Evolutionary conservation across 768 basidiomycete species (phyloP), one percentile per base, ranked within the genome.

Genomic region (Postia placenta): DNA sequence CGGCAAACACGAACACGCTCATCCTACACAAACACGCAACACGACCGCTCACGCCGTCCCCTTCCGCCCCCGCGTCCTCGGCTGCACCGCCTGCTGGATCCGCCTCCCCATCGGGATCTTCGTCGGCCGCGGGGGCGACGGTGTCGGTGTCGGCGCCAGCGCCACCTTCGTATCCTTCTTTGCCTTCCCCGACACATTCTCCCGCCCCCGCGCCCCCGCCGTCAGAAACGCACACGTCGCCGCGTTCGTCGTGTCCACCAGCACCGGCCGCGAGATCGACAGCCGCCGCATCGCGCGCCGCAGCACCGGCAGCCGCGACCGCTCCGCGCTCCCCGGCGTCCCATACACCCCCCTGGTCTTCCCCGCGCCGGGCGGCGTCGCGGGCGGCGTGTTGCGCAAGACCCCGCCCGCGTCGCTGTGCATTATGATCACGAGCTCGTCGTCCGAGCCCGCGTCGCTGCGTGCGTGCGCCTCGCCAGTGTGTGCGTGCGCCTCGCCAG

Each of bases 291-390:
- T 52, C 36, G 47, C 52, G 24, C 39, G 43, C 30, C 45, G 44
- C 47, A 51, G 58, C 48, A 56, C 53, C 20, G 61, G 61, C 17
- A 60, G 51, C 27, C 61, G 59, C 19, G 57, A 60, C 44, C 52
- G 52, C 33, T 51, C 49, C 6, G 54, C 53, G 36, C 46, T 38
- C n/a, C n/a, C n/a, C 22, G 56, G 51, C 45, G 49, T 58, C 9
- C 11, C 39, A 46, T 14, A n/a, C 15, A 19, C 24, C 26, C n/a
- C 5, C 22, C 12, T 20, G 38, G 11, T 22, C 14, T n/a, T 15
- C n/a, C n/a, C n/a, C n/a, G n/a, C n/a, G n/a, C n/a, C n/a, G n/a
- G n/a, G n/a, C n/a, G n/a, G n/a, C n/a, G n/a, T n/a, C n/a, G n/a
- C n/a, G n/a, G n/a, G n/a, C 17, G 42, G 45, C 27, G 47, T 19